Evolutionary conservation across 768 basidiomycete genomes (phyloP).

Genomic region (Pisolithus sp.): DNA sequence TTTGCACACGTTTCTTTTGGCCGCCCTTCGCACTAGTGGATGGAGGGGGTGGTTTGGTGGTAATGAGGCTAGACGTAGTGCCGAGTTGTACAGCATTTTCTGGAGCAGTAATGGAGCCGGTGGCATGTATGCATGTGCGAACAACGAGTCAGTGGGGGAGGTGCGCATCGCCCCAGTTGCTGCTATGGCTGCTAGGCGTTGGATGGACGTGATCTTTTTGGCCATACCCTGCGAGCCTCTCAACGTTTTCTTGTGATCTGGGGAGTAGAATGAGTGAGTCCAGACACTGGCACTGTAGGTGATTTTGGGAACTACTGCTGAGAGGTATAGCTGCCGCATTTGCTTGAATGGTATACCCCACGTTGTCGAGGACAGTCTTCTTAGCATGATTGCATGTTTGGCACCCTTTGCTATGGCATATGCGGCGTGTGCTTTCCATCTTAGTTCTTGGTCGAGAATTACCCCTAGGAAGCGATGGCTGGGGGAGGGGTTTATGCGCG

Average conservation of each 20-base stretch:
- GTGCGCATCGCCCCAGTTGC: constrained; percentile 8
- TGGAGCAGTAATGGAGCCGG: constrained; percentile 7
- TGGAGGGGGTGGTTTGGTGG: neutral
- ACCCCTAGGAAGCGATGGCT: constrained; percentile 1
- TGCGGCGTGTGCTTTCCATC: neutral
- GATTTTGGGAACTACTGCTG: constrained; percentile 5
- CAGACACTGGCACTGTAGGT: constrained; percentile 10
- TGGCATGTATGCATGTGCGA: constrained; percentile 15
- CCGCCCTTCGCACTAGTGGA: neutral
- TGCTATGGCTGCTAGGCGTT: neutral
- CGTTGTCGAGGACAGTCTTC: neutral
- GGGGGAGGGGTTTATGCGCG: neutral
- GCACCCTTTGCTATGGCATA: neutral
- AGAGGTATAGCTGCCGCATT: neutral
- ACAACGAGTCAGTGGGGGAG: constrained; percentile 13
- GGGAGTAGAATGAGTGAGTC: constrained; percentile 4
- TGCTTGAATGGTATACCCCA: neutral
- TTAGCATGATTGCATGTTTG: neutral
- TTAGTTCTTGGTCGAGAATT: constrained; percentile 3
- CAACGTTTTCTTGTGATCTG: neutral
- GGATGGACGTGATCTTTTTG: constrained; percentile 1
- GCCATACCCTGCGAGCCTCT: constrained; percentile 1
- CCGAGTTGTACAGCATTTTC: neutral
- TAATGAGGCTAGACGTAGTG: neutral
- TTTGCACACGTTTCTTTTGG: neutral